Conservation (phyloP, 169 alveolate genomes). For the Plasmodium reichenowi region DNA sequence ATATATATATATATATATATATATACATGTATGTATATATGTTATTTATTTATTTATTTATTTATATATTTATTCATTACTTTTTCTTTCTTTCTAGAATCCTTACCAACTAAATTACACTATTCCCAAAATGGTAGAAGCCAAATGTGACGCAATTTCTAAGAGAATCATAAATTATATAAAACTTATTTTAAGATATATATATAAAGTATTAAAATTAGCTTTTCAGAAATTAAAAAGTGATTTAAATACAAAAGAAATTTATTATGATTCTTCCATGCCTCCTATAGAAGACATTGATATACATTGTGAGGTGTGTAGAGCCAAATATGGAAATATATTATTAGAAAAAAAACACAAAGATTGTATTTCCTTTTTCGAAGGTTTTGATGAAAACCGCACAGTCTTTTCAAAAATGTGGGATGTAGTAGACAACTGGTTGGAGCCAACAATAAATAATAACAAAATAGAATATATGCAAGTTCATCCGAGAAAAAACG, state of each 20-base stretch:
- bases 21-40: too few relatives aligned
- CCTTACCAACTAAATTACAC: slow-evolving; percentile 7
- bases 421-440: slow-evolving; percentile 50
- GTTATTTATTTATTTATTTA: neutral
- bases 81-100: slow-evolving; percentile 6
- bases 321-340: slow-evolving; percentile 74
- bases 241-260: slow-evolving; percentile 60
- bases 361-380: slow-evolving; percentile 57
- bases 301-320: slow-evolving; percentile 45
- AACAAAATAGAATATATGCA: slow-evolving; percentile 21
- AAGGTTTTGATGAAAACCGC: slow-evolving; percentile 49
- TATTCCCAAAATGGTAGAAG: neutral
- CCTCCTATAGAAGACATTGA: slow-evolving; percentile 51
- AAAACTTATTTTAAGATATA: slow-evolving; percentile 21
- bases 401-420: slow-evolving; percentile 29
- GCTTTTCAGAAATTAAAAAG: slow-evolving; percentile 57
- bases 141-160: slow-evolving; percentile 13
- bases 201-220: slow-evolving; percentile 41
- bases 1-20: too few relatives aligned
- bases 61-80: neutral
- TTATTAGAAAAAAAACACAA: slow-evolving; percentile 10
- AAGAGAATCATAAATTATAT: slow-evolving; percentile 14
- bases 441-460: slow-evolving; percentile 38
- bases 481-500: slow-evolving; percentile 3
- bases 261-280: slow-evolving; percentile 21